Evolutionary conservation across 129 eudicot species (phyloP).

Genomic region (Logfia minima): DNA sequence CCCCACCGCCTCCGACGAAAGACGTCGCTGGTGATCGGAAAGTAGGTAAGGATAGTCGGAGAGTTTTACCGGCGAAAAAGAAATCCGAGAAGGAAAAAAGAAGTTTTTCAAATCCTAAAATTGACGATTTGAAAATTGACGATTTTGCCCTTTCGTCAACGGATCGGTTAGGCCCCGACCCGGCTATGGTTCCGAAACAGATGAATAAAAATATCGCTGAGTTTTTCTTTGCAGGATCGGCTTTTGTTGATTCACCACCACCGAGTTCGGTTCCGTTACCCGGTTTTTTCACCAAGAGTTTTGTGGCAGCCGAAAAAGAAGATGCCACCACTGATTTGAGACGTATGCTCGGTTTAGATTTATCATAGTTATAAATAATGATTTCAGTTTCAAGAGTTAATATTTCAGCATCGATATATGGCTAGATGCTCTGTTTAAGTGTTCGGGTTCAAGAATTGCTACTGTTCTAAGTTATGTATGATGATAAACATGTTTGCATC

Average conservation of each 20-base stretch:
- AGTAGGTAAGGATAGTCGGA: not conserved
- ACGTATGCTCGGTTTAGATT: slow-evolving; percentile 34
- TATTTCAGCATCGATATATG: not conserved
- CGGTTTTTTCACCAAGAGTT: slow-evolving; percentile 47
- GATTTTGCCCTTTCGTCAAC: slow-evolving; percentile 42
- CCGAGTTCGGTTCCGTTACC: slow-evolving; percentile 65
- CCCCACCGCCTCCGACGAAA: not conserved
- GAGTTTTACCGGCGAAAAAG: not conserved
- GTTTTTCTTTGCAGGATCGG: slow-evolving; percentile 56
- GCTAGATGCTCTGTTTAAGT: not conserved
- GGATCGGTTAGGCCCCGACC: slow-evolving; percentile 45
- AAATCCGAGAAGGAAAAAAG: slow-evolving; percentile 20
- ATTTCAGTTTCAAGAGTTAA: not conserved
- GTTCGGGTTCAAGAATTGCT: not conserved
- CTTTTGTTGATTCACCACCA: slow-evolving; percentile 48
- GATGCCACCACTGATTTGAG: slow-evolving; percentile 32
- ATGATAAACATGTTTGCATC: slow-evolving; percentile 10
- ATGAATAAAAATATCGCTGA: slow-evolving; percentile 32
- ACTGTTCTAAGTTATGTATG: not conserved
- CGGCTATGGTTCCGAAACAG: slow-evolving; percentile 40
- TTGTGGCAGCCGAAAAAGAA: slow-evolving; percentile 14
- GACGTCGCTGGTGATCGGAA: not conserved
- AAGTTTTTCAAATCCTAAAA: slow-evolving; percentile 10
- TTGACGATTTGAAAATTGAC: slow-evolving; percentile 9
- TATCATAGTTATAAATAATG: not conserved